Conservation (phyloP, 2,329 filamentous ascomycete genomes). For the Nannizziopsis arthrosporioides region DNA sequence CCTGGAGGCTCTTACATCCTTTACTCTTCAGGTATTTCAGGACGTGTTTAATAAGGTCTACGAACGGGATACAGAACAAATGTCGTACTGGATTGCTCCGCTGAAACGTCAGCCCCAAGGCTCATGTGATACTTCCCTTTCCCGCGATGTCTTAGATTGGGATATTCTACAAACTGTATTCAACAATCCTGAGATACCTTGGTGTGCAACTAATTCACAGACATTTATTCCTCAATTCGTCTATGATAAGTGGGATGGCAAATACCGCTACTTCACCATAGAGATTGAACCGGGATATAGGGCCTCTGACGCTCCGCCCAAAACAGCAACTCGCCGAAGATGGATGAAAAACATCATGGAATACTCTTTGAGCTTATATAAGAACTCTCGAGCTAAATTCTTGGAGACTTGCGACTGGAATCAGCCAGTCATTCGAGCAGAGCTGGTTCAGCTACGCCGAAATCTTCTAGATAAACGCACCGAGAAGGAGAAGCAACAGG, state of each 20-base stretch:
- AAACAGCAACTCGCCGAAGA: constrained; percentile 27
- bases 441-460: constrained; percentile 62
- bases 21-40: constrained; percentile 64
- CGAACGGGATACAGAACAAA: constrained; percentile 47
- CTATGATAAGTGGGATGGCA: constrained; percentile 47
- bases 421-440: constrained; percentile 72
- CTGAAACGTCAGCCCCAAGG: constrained; percentile 18
- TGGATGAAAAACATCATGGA: constrained; percentile 59
- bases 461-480: constrained; percentile 65
- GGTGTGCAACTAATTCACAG: constrained; percentile 33
- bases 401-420: constrained; percentile 45
- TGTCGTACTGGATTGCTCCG: constrained; percentile 79
- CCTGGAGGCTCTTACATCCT: constrained; percentile 50
- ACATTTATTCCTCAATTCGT: constrained; percentile 40
- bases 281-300: constrained; percentile 24
- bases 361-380: constrained; percentile 68
- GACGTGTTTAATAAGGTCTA: constrained; percentile 88
- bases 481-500: constrained; percentile 38
- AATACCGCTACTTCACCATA: constrained; percentile 46
- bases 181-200: constrained; percentile 31
- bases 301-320: constrained; percentile 27
- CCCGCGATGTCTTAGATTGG: constrained; percentile 36
- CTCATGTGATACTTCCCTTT: constrained; percentile 2
- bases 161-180: constrained; percentile 26
- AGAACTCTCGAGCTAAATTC: constrained; percentile 44